Base-by-base conservation (phyloP, 345 rosid genomes). In the Microcos paniculata region DNA sequence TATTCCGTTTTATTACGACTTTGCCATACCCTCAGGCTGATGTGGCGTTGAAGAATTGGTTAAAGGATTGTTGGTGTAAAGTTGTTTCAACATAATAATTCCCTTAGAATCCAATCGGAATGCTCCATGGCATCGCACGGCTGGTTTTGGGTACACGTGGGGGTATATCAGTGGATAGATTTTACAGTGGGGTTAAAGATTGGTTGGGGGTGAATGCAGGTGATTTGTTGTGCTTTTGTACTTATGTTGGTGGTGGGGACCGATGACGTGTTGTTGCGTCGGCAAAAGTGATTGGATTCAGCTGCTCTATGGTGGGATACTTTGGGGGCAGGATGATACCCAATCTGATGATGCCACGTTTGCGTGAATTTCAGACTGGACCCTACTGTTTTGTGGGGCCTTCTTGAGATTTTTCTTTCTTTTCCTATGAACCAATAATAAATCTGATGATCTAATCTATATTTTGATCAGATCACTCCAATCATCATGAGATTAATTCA, bases 201-300 rank as follows among this genome's bases (percentile, higher is more conserved):
- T 6, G 1, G 57, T 14, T 57, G 21, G 21, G 70, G 14, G 67
- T 74, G 76, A 70, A 48, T 53, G 43, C 71, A 75, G 68, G 26
- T 18, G 73, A 81, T 28, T 69, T 18, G 16, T 35, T 48, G 6
- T 8, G 57, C 8, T 16, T 67, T 5, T 28, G 28, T 12, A 1
- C 12, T 63, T 14, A 11, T 14, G 8, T 33, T 46, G 35, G 49
- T 26, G 48, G 73, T 10, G 63, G 42, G 79, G 77, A 58, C 33
- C 6, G 11, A 51, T 78, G 82, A 82, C 82, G 75, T 78, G 71
- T 8, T 63, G 63, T 70, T 77, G 84, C 79, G 72, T 71, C 35
- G 71, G 69, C 64, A 35, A 23, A 35, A 14, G 73, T 28, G 45
- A 62, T 26, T 23, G 30, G 84, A 77, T 73, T 68, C 76, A 31